Conservation (phyloP, 306 rosid genomes). For the Vigna nakashimae region DNA sequence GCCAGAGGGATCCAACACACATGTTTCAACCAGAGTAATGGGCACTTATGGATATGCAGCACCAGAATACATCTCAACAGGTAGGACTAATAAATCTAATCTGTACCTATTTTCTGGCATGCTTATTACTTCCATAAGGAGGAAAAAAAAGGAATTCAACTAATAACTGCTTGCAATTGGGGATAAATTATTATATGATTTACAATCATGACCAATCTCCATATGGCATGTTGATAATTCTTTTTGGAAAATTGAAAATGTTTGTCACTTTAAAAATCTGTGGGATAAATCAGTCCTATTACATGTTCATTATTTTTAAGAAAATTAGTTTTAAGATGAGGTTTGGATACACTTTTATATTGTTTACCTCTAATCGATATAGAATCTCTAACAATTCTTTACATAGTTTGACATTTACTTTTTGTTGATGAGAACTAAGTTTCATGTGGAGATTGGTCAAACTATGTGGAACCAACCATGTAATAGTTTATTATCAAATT, state of each 20-base stretch:
- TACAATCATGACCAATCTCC: neutral
- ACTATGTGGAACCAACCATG: neutral
- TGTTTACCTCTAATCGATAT: too few species aligned
- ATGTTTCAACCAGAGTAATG: slow-evolving; percentile 94
- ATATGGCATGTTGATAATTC: neutral
- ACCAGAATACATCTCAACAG: slow-evolving; percentile 93
- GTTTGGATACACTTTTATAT: too few species aligned
- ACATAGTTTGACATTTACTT: too few species aligned
- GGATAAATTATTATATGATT: neutral
- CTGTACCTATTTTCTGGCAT: neutral
- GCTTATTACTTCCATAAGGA: neutral
- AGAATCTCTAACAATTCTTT: too few species aligned
- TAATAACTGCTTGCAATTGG: neutral
- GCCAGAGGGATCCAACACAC: slow-evolving; percentile 94
- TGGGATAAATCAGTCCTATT: too few species aligned
- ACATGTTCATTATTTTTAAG: too few species aligned
- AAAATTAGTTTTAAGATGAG: too few species aligned
- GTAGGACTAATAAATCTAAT: slow-evolving; percentile 30
- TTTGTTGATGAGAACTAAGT: neutral
- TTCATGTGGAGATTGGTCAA: neutral
- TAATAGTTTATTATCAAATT: neutral
- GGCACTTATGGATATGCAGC: slow-evolving; percentile 99
- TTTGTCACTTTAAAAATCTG: neutral
- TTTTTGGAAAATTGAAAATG: neutral
- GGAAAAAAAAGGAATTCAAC: slow-evolving; percentile 13